These are phyloP conservation scores for Penicillium chermesinum DNA, from an alignment of 495 filamentous ascomycete genomes.

Conservation along the genomic window DNA sequence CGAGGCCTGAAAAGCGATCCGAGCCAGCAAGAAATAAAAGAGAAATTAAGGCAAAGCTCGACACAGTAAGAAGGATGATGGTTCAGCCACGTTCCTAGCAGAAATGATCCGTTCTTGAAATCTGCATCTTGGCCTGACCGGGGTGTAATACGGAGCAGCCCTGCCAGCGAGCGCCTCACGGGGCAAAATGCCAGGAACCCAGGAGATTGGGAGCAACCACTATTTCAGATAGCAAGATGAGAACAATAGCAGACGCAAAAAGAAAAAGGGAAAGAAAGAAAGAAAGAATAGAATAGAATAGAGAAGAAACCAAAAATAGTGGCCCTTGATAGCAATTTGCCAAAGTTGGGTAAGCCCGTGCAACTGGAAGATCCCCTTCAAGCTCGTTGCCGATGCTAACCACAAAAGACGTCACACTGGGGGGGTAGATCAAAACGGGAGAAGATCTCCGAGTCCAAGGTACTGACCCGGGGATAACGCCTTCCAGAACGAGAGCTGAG, in stretches of 20 bases:
- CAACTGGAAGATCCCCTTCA: background rate
- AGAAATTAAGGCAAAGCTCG: slow-evolving; percentile 30
- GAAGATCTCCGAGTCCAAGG: slow-evolving; percentile 23
- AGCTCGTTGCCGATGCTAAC: slow-evolving; percentile 16
- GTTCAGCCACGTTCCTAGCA: slow-evolving; percentile 45
- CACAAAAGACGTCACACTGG: slow-evolving; percentile 22
- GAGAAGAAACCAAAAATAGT: background rate
- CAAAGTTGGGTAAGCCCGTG: background rate
- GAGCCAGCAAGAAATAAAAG: slow-evolving; percentile 22
- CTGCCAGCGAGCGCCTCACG: slow-evolving; percentile 43
- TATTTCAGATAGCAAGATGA: no score
- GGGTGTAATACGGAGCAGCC: slow-evolving; percentile 42
- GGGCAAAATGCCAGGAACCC: slow-evolving; percentile 12
- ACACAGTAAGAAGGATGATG: slow-evolving; percentile 30
- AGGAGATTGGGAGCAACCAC: background rate
- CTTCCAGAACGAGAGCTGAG: slow-evolving; percentile 19
- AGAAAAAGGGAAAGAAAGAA: background rate
- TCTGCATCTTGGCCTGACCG: slow-evolving; percentile 49
- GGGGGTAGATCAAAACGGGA: slow-evolving; percentile 8
- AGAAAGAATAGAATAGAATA: no score
- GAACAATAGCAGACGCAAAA: background rate
- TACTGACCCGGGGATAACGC: slow-evolving; percentile 11
- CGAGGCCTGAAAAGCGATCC: slow-evolving; percentile 32
- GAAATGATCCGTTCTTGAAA: slow-evolving; percentile 41
- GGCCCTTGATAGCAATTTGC: background rate